Evolutionary conservation across 1,284 basidiomycete species (phyloP).

Genomic region (Mrakiaceae sp.): DNA sequence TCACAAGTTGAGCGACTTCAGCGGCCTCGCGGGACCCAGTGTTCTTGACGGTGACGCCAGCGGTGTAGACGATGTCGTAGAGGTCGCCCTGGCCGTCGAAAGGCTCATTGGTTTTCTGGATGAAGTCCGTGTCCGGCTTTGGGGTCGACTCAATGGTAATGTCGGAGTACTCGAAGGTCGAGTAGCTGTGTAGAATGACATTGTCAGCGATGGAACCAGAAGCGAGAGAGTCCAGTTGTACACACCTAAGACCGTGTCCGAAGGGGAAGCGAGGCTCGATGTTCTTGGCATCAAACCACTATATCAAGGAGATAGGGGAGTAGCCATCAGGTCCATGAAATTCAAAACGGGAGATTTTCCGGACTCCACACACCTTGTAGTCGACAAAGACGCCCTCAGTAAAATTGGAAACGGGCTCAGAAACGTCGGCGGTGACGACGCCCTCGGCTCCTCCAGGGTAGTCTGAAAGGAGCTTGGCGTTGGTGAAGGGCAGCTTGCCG

Average conservation of each 20-base stretch:
- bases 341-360: neutral
- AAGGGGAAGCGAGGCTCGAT: slow-evolving; percentile 39
- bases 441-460: slow-evolving; percentile 30
- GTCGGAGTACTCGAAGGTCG: slow-evolving; percentile 32
- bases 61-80: slow-evolving; percentile 31
- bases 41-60: slow-evolving; percentile 35
- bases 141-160: slow-evolving; percentile 23
- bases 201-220: too few species aligned
- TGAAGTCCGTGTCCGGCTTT: slow-evolving; percentile 25
- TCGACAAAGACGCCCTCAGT: slow-evolving; percentile 37
- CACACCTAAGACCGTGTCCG: slow-evolving; percentile 33
- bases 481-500: slow-evolving; percentile 38
- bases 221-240: neutral
- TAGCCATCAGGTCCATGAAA: neutral
- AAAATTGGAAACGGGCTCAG: slow-evolving; percentile 24
- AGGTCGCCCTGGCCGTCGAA: slow-evolving; percentile 27
- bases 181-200: slow-evolving; percentile 24
- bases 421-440: slow-evolving; percentile 23
- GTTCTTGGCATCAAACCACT: slow-evolving; percentile 36
- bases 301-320: neutral
- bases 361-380: slow-evolving; percentile 22
- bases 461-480: slow-evolving; percentile 34
- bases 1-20: slow-evolving; percentile 38
- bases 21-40: slow-evolving; percentile 32
- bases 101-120: slow-evolving; percentile 36